Evolutionary conservation across 345 rosid species (phyloP), one percentile per base, ranked within the genome.

Genomic region (Abelmoschus esculentus): DNA sequence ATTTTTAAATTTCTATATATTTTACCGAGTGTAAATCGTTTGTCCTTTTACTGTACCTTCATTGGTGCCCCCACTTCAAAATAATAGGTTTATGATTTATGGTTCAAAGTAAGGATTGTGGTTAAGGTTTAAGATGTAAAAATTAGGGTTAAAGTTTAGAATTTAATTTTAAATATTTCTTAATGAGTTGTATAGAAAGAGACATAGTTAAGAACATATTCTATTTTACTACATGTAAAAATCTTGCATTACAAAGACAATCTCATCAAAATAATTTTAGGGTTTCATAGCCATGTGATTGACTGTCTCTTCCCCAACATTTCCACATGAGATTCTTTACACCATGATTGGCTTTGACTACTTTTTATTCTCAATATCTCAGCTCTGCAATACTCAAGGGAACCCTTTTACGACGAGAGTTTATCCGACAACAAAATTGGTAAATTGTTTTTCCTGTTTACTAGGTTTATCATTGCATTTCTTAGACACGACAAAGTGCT

Each of bases 281-380:
- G 6, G 67, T 66, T 71, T 57, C 22, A 64, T 49, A 74, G 77
- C 50, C 78, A 54, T 10, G 19, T 19, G 59, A 54, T 68, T 70
- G 80, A 83, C 80, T 76, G 76, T 87, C 80, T 72, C 77, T 50
- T 81, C 42, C 67, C 88, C 83, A 83, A 80, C 86, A 90, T 66
- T 79, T 80, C 83, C 85, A 83, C 89, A 83, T 87, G 91, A 87
- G 82, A 83, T 72, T 89, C 84, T 70, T 75, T 83, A 80, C 83
- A 72, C 66, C 84, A 84, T 86, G 77, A 88, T 91, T 91, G 88
- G 84, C 47, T 86, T 89, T 91, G 97, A 89, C 93, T 74, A 82
- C 93, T 79, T 89, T 81, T 76, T 64, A 61, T 74, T 72, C 46
- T 38, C 5, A 38, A 9, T 10, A 42, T 42, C 77, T 31, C 1